Conservation (phyloP, 768 basidiomycete genomes). For the Leucosporidium yakuticum region DNA sequence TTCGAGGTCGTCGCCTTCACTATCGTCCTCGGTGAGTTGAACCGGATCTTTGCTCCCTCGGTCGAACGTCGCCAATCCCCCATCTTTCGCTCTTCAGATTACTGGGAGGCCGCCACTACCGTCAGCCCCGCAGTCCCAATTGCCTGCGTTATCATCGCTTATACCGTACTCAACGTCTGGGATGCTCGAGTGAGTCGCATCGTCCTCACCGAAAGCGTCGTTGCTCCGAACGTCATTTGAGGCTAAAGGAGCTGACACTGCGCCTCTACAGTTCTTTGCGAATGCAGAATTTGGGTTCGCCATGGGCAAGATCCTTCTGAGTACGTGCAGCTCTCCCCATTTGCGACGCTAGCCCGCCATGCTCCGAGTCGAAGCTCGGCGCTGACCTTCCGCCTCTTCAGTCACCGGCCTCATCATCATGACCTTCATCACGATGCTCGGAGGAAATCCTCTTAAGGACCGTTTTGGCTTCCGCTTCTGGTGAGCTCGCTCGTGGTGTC, state of each 20-base stretch:
- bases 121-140: background rate
- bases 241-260: background rate
- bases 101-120: too few species aligned
- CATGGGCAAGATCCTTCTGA: constrained; percentile 44
- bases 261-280: background rate
- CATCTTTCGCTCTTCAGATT: too few species aligned
- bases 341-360: too few species aligned
- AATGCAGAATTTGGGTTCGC: constrained; percentile 41
- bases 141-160: background rate
- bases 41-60: too few species aligned
- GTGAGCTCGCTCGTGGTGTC: too few species aligned
- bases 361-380: too few species aligned
- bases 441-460: background rate
- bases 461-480: background rate
- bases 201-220: background rate
- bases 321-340: constrained; percentile 1
- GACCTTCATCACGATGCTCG: constrained; percentile 37
- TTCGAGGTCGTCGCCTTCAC: constrained; percentile 5
- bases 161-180: background rate
- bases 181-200: background rate
- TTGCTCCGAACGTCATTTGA: too few species aligned
- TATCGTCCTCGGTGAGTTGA: constrained; percentile 2
- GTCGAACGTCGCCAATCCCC: too few species aligned
- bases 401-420: constrained; percentile 42
- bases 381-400: too few species aligned